phyloP scores from a whole-genome alignment of 2,329 filamentous ascomycete genomes.

The Claviceps cyperi region DNA sequence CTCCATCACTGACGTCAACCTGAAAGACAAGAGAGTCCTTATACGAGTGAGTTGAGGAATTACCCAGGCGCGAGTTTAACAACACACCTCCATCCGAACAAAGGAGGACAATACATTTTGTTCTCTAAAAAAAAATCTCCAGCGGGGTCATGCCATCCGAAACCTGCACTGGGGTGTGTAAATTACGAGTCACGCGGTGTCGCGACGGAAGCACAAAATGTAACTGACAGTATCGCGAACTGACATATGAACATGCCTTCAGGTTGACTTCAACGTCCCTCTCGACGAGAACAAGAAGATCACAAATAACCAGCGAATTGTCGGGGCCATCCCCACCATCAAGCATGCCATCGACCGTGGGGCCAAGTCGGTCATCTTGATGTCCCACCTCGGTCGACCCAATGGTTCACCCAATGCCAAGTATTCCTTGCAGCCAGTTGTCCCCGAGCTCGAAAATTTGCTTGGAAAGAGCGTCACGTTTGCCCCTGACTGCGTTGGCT shows the following conservation, averaged over 20 bases:
- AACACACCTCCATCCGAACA: neutral
- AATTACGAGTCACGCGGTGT: neutral
- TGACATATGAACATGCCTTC: neutral
- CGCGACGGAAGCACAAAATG: neutral
- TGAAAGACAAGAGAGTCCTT: constrained; percentile 96
- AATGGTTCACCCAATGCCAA: constrained; percentile 81
- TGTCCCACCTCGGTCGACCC: constrained; percentile 96
- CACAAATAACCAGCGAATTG: constrained; percentile 97
- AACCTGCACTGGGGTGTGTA: too few species aligned
- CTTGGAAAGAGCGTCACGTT: constrained; percentile 76
- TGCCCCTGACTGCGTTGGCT: constrained; percentile 78
- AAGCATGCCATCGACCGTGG: constrained; percentile 84
- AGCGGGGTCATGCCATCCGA: too few species aligned
- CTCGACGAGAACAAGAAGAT: constrained; percentile 86
- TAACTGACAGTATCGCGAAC: neutral
- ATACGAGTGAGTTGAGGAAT: constrained; percentile 60
- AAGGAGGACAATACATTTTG: neutral
- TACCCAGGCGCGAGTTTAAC: neutral
- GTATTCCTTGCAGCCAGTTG: constrained; percentile 88
- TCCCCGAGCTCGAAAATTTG: constrained; percentile 81
- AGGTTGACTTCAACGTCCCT: constrained; percentile 99
- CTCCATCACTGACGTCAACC: constrained; percentile 86
- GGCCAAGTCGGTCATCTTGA: constrained; percentile 85
- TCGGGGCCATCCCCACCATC: constrained; percentile 87
- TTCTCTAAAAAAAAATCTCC: too few species aligned